Conservation (phyloP, 2,329 filamentous ascomycete species). For the Harringtonia lauricola region DNA sequence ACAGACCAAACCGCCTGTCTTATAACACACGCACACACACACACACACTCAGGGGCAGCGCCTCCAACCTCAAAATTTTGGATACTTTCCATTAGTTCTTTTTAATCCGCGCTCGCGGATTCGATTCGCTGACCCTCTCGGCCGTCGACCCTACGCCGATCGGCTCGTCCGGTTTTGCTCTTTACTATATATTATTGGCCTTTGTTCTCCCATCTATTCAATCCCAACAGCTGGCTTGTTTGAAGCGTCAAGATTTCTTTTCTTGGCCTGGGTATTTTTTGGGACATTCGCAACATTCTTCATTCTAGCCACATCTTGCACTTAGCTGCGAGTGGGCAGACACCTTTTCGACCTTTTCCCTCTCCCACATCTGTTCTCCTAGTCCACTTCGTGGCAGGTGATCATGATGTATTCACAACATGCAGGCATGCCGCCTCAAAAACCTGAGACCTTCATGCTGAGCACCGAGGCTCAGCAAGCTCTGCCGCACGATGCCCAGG, state of each 20-base stretch:
- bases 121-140: neutral
- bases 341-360: neutral
- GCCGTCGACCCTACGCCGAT: neutral
- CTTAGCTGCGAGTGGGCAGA: neutral
- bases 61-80: constrained; percentile 5
- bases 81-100: neutral
- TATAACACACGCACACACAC: neutral
- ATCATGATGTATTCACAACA: constrained; percentile 68
- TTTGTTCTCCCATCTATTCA: neutral
- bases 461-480: constrained; percentile 95
- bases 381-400: constrained; percentile 1
- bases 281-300: neutral
- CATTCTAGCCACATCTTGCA: neutral
- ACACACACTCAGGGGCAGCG: constrained; percentile 11
- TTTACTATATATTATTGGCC: neutral
- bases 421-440: constrained; percentile 83
- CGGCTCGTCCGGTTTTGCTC: neutral
- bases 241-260: neutral
- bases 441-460: constrained; percentile 97
- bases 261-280: neutral
- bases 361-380: neutral
- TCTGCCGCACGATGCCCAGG: constrained; percentile 89
- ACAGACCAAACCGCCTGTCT: neutral
- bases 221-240: constrained; percentile 4
- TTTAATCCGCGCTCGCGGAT: neutral